phyloP scores from a whole-genome alignment of 1,139 yeast species.

The Zygoascus sp. region DNA sequence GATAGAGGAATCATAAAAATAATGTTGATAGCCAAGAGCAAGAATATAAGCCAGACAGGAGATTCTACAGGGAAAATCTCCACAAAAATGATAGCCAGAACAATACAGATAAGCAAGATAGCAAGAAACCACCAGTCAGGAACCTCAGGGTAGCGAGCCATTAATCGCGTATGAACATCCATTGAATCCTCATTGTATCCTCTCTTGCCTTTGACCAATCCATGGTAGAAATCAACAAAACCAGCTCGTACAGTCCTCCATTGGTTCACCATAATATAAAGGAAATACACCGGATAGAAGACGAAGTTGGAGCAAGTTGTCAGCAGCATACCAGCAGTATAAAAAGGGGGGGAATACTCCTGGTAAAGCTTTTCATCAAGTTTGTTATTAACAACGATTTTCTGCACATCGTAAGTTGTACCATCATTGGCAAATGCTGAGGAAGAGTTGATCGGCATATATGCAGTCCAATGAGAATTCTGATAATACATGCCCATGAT shows the following conservation, averaged over 20 bases:
- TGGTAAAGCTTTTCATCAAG: constrained; percentile 33
- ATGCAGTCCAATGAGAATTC: constrained; percentile 48
- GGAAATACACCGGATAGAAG: constrained; percentile 43
- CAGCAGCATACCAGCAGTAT: constrained; percentile 53
- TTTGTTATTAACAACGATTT: constrained; percentile 38
- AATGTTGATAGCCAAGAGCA: constrained; percentile 51
- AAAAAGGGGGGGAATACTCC: constrained; percentile 48
- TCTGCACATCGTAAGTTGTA: constrained; percentile 39
- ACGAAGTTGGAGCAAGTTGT: constrained; percentile 56
- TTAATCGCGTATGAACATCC: constrained; percentile 55
- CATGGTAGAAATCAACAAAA: constrained; percentile 3
- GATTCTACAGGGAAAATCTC: constrained; percentile 43
- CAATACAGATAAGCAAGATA: constrained; percentile 45
- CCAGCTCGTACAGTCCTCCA: constrained; percentile 20
- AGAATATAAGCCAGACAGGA: constrained; percentile 54
- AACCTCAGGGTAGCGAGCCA: constrained; percentile 52
- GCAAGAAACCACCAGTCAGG: constrained; percentile 59
- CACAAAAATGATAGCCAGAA: constrained; percentile 46
- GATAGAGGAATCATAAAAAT: constrained; percentile 50
- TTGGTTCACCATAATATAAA: constrained; percentile 24
- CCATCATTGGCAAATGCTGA: constrained; percentile 47
- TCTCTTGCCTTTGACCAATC: constrained; percentile 7
- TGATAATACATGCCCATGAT: constrained; percentile 43
- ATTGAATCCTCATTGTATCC: constrained; percentile 40
- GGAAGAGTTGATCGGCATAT: constrained; percentile 51